phyloP scores from a whole-genome alignment of 2,329 filamentous ascomycete species.

The Calonectria henricotiae region DNA sequence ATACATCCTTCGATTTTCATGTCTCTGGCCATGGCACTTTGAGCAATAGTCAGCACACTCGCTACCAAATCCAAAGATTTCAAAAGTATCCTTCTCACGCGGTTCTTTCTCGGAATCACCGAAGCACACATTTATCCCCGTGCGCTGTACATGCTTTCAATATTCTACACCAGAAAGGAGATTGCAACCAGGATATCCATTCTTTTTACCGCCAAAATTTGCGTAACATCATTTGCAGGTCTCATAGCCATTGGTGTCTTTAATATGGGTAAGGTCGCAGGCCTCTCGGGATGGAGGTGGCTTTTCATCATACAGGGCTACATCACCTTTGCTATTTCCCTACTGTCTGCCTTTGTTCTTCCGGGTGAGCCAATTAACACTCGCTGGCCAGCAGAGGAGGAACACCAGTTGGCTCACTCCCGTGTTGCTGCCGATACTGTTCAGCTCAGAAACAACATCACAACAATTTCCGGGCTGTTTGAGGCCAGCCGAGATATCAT shows the following conservation, averaged over 20 bases:
- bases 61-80: slow-evolving; percentile 66
- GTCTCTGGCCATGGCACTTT: slow-evolving; percentile 60
- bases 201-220: slow-evolving; percentile 61
- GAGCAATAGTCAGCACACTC: slow-evolving; percentile 65
- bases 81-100: slow-evolving; percentile 64
- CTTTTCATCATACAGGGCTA: slow-evolving; percentile 79
- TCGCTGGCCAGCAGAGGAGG: slow-evolving; percentile 61
- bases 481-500: slow-evolving; percentile 65
- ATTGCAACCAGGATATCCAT: slow-evolving; percentile 62
- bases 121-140: slow-evolving; percentile 61
- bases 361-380: slow-evolving; percentile 62
- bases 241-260: slow-evolving; percentile 64
- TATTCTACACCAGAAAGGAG: slow-evolving; percentile 70
- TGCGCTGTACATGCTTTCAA: slow-evolving; percentile 62
- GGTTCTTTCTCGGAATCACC: slow-evolving; percentile 62
- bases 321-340: slow-evolving; percentile 51
- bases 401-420: slow-evolving; percentile 60
- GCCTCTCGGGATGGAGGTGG: slow-evolving; percentile 54
- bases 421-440: slow-evolving; percentile 64
- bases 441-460: slow-evolving; percentile 60
- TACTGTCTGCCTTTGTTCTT: slow-evolving; percentile 50
- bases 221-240: slow-evolving; percentile 60
- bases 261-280: slow-evolving; percentile 46
- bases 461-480: slow-evolving; percentile 62
- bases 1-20: slow-evolving; percentile 61